Evolutionary conservation across 2,329 filamentous ascomycete species (phyloP).

Genomic region (Aspergillus neoniger): DNA sequence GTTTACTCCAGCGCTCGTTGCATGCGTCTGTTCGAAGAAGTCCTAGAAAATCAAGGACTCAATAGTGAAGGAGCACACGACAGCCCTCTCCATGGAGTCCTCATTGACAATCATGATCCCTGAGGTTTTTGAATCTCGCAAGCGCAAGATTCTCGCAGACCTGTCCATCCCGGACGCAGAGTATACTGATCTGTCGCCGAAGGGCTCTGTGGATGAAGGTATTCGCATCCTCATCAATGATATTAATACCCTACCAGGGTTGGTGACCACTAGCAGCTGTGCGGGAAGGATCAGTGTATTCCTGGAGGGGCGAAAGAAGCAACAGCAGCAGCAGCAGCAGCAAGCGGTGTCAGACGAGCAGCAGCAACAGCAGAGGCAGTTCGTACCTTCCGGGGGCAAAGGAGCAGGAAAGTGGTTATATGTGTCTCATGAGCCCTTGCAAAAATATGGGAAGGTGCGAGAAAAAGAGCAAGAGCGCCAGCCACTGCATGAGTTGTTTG

Average conservation of each 20-base stretch:
- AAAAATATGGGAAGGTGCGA: slow-evolving; percentile 19
- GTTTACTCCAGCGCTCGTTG: not conserved
- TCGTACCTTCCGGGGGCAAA: slow-evolving; percentile 75
- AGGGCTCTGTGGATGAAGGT: slow-evolving; percentile 79
- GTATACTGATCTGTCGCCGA: slow-evolving; percentile 84
- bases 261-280: slow-evolving; percentile 92
- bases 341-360: slow-evolving; percentile 15
- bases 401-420: slow-evolving; percentile 84
- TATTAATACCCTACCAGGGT: slow-evolving; percentile 72
- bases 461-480: slow-evolving; percentile 27
- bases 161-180: slow-evolving; percentile 68
- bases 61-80: slow-evolving; percentile 8
- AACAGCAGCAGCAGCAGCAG: slow-evolving; percentile 19
- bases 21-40: not conserved
- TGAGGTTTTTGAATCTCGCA: slow-evolving; percentile 60
- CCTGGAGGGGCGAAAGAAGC: slow-evolving; percentile 69
- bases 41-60: not conserved
- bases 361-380: slow-evolving; percentile 30
- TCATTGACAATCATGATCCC: slow-evolving; percentile 24
- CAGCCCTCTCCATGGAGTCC: slow-evolving; percentile 7
- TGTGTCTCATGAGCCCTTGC: slow-evolving; percentile 77
- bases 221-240: slow-evolving; percentile 76
- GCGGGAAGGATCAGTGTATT: slow-evolving; percentile 86
- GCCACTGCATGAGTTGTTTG: slow-evolving; percentile 44
- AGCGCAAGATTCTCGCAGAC: slow-evolving; percentile 70